Evolutionary conservation across 805 yeast species (phyloP).

Genomic region (Hanseniaspora nectarophila): DNA sequence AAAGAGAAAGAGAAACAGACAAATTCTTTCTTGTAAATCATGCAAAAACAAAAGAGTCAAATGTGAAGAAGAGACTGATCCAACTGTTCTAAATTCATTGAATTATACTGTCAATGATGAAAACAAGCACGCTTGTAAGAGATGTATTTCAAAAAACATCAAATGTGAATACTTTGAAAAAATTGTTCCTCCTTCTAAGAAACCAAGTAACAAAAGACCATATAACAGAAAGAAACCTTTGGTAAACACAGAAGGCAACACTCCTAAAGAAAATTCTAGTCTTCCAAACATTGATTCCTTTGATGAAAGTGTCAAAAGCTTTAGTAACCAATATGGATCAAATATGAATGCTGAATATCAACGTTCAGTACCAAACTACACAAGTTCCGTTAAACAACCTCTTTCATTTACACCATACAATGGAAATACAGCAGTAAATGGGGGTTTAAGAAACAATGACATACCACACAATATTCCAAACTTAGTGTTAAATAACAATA

Average conservation of each 20-base stretch:
- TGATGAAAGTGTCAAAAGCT: neutral
- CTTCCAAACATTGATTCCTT: neutral
- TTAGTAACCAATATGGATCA: neutral
- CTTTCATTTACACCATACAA: neutral
- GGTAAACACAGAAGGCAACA: neutral
- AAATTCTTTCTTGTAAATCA: conserved; percentile 36
- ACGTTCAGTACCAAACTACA: neutral
- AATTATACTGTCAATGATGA: neutral
- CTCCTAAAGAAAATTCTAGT: neutral
- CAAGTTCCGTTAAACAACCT: neutral
- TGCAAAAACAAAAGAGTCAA: conserved; percentile 55
- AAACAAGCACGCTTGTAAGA: neutral
- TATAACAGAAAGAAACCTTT: neutral
- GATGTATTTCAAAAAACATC: neutral
- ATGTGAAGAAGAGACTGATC: conserved; percentile 43
- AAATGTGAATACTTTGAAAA: conserved; percentile 11
- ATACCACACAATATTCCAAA: neutral
- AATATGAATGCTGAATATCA: neutral
- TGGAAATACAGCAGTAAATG: neutral
- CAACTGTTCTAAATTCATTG: neutral
- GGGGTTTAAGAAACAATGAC: no score
- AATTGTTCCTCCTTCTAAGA: neutral
- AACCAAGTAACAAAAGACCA: neutral
- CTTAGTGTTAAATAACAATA: neutral
- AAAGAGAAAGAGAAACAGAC: conserved; percentile 22